Base-by-base conservation (phyloP, 257 asterid species). In the Nicotiana undulata region DNA sequence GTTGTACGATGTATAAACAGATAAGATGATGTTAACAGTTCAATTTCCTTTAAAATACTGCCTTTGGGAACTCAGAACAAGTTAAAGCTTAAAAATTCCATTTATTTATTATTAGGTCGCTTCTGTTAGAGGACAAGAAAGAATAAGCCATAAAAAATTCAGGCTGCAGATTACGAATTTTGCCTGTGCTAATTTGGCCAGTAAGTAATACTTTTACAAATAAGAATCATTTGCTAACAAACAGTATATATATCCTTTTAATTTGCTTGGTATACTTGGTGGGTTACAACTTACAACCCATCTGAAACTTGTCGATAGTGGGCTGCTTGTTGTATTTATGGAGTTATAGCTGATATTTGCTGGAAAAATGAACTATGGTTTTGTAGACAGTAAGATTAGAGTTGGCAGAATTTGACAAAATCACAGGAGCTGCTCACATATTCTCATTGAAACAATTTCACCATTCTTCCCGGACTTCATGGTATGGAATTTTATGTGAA, bases 401-500 rank as follows among this genome's bases (percentile, higher is more conserved):
- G 59, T 78, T 34, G 74, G 59, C 24, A 78, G 61, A 3, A 24
- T 4, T 26, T 34, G 74, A 78, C 81, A 60, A n/a, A 31, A 78
- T 52, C 59, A 92, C 9, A 92, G 91, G 61, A 94, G 98, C 91
- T 91, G 97, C 88, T 95, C 95, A 55, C 97, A 92, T 85, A 93
- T 86, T 61, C 99, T 92, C 79, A 95, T 87, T 5, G 99, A 85
- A 81, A 95, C 92, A 68, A 95, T 83, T 89, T 95, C 90, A 76
- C 97, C 97, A 46, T 86, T 89, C 86, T 86, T 85, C 81, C 98
- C 98, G 15, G 97, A 88, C 88, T 82, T 89, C 98, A 94, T 96
- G 63, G 83, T 93, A 6, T 92, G 97, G 84, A 85, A 92, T 76
- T 88, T 96, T 51, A 96, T 84, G 79, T 90, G 93, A 68, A 96